Evolutionary conservation across 2,329 filamentous ascomycete genomes (phyloP), one percentile per base, ranked within the genome.

Genomic region (Simplicillium sp.): DNA sequence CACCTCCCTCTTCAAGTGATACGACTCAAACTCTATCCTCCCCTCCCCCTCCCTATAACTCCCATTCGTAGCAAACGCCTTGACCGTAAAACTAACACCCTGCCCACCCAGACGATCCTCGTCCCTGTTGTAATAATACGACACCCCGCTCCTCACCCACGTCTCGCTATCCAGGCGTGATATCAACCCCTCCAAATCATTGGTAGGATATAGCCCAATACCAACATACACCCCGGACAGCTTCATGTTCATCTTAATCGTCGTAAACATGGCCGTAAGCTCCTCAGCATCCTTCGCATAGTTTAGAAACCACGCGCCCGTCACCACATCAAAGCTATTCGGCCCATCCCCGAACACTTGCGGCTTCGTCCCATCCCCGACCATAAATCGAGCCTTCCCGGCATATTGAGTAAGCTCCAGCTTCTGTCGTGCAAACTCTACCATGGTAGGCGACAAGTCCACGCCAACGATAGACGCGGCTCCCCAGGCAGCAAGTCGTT

Each of bases 231-330:
- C 20, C n/a, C 46, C 46, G 29, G 20, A 34, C 2, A 32, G 15
- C 33, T 37, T 40, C 18, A 47, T 44, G 34, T 46, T 47, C 16
- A 42, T 13, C 4, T 44, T 38, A 3, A 47, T 41, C 16, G 11
- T 42, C 11, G 31, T 4, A 15, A 46, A 46, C 46, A 46, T 46
- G n/a, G 39, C 17, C 20, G 40, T 35, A n/a, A 47, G 12, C 16
- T 41, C 29, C 5, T 29, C 31, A 15, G 31, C 36, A 11, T 11
- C 28, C 3, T 25, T 7, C 3, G 40, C 40, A 17, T 47, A 46
- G 34, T 46, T 46, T 9, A 46, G 39, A 16, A 46, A 44, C 44
- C 44, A 46, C 11, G 34, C 44, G 2, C 35, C 42, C 28, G 39
- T 29, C 2, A 28, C 42, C 3, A 44, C 11, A 18, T 44, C 34